Conservation (phyloP, 169 alveolate species). For the Babesia bovis region DNA sequence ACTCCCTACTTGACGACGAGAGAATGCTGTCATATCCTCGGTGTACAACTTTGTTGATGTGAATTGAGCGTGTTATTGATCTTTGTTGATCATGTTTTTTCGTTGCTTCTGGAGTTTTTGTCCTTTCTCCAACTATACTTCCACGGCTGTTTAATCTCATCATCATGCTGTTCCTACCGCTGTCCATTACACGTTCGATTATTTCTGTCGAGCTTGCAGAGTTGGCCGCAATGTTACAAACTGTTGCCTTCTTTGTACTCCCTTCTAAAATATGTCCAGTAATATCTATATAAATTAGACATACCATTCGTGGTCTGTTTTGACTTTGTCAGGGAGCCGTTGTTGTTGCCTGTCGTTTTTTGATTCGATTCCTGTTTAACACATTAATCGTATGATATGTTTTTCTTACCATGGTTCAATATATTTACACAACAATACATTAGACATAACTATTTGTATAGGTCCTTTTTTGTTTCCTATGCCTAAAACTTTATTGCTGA, state of each 20-base stretch:
- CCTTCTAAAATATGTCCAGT: neutral
- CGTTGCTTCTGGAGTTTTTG: neutral
- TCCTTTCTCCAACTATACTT: neutral
- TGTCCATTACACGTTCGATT: conserved; percentile 5
- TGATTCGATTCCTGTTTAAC: neutral
- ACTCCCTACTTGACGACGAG: neutral
- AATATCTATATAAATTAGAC: neutral
- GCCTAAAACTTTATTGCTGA: too few relatives aligned
- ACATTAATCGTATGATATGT: neutral
- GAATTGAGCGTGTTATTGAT: neutral
- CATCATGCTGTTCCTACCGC: neutral
- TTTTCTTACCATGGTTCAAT: neutral
- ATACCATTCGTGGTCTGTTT: neutral
- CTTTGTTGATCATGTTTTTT: neutral
- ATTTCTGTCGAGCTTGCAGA: neutral
- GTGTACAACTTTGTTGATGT: conserved; percentile 4
- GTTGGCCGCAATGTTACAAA: neutral
- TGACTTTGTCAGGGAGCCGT: neutral
- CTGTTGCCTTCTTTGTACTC: neutral
- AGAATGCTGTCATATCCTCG: neutral
- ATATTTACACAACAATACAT: neutral
- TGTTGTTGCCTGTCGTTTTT: neutral
- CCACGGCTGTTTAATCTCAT: neutral
- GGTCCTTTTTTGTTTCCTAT: too few relatives aligned
- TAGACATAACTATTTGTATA: neutral